These are phyloP conservation scores for Casuarina cunninghamiana DNA, from an alignment of 306 rosid species.

Conservation along the genomic window DNA sequence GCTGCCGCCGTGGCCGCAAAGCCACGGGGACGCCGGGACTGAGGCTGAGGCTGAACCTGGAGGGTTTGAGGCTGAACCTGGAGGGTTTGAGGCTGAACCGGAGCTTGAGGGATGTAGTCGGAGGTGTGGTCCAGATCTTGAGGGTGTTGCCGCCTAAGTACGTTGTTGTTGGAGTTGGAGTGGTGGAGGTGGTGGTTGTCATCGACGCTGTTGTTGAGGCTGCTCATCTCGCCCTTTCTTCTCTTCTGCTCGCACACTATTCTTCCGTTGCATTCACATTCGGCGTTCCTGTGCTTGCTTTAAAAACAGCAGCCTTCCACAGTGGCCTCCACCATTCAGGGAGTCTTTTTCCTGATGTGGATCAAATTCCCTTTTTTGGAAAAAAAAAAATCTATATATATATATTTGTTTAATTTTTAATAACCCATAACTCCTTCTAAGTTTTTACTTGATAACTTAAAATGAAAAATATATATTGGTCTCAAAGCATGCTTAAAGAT, in stretches of 20 bases:
- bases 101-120: constrained; percentile 28
- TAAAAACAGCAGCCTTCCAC: not conserved
- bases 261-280: not conserved
- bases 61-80: constrained; percentile 41
- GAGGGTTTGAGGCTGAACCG: constrained; percentile 36
- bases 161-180: constrained; percentile 21
- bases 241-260: too few species aligned
- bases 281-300: not conserved
- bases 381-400: too few species aligned
- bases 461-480: too few species aligned
- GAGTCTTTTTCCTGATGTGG: too few species aligned
- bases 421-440: too few species aligned
- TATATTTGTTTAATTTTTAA: too few species aligned
- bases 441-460: too few species aligned
- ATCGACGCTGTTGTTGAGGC: constrained; percentile 18
- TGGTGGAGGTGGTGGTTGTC: constrained; percentile 3
- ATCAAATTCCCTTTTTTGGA: too few species aligned
- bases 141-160: constrained; percentile 33
- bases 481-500: too few species aligned
- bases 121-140: constrained; percentile 56
- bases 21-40: constrained; percentile 91
- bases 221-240: constrained; percentile 29
- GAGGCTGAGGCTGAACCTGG: constrained; percentile 43
- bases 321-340: too few species aligned
- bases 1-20: constrained; percentile 70